Conservation (phyloP, 2,329 filamentous ascomycete genomes). For the Gaeumannomyces sp. region DNA sequence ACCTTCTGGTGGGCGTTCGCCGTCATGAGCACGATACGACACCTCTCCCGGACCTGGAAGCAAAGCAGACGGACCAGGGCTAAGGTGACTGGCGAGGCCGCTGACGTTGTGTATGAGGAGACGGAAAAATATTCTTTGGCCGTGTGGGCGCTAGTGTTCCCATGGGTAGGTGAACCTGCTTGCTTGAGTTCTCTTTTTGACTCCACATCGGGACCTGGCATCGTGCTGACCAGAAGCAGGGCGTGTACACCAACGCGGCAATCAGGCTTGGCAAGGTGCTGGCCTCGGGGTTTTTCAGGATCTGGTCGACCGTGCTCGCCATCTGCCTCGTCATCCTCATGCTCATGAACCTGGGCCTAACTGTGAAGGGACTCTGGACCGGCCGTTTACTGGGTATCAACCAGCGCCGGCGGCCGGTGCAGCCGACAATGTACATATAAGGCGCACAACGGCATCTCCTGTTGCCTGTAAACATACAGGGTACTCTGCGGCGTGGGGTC, state of each 20-base stretch:
- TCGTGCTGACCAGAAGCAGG: constrained; percentile 18
- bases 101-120: constrained; percentile 12
- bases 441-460: not conserved
- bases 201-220: not conserved
- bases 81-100: not conserved
- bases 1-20: constrained; percentile 37
- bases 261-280: constrained; percentile 30
- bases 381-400: constrained; percentile 7
- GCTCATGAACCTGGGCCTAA: constrained; percentile 4
- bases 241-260: constrained; percentile 32
- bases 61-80: constrained; percentile 7
- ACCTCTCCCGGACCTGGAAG: constrained; percentile 14
- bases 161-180: constrained; percentile 26
- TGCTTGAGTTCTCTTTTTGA: not conserved
- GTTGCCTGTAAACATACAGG: not conserved
- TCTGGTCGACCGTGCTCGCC: constrained; percentile 30
- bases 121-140: constrained; percentile 23
- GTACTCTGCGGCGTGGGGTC: too few species aligned
- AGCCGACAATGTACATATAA: not conserved
- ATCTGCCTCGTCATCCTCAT: constrained; percentile 27
- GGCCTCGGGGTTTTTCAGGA: constrained; percentile 30
- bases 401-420: not conserved
- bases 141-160: constrained; percentile 31
- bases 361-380: constrained; percentile 3
- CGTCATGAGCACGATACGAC: constrained; percentile 23